Percentiles rank a stretch among this genome's conserved stretches.
phyloP scores from a whole-genome alignment of 768 basidiomycete species.

The Boletus rufocinnamomeus region DNA sequence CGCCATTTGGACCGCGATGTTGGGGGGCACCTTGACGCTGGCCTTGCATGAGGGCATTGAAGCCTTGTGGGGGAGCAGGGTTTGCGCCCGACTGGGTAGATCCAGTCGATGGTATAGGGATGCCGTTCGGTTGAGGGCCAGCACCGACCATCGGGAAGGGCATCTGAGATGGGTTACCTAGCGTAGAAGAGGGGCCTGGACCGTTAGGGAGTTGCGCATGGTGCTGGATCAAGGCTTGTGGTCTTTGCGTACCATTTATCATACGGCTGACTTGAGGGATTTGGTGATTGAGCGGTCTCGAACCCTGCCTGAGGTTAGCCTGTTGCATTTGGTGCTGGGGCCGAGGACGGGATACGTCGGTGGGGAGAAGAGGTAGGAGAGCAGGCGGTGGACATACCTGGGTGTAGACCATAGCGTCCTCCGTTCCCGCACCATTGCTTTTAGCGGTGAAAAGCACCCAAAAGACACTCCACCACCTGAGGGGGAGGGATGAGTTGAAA shows the following conservation, averaged over 20 bases:
- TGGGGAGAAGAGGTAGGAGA: slow-evolving; percentile 8
- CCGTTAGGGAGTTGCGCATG: slow-evolving; percentile 34
- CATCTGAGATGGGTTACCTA: slow-evolving; percentile 30
- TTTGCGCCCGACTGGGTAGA: slow-evolving; percentile 33
- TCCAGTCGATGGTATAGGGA: slow-evolving; percentile 34
- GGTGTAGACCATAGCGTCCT: slow-evolving; percentile 71
- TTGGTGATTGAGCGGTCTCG: slow-evolving; percentile 29
- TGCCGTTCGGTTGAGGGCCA: slow-evolving; percentile 48
- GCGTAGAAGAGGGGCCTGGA: slow-evolving; percentile 8
- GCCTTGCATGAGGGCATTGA: slow-evolving; percentile 36
- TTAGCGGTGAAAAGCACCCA: slow-evolving; percentile 86
- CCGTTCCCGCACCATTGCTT: slow-evolving; percentile 62
- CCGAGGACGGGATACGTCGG: slow-evolving; percentile 10
- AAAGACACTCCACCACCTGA: slow-evolving; percentile 88
- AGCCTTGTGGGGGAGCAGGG: slow-evolving; percentile 35
- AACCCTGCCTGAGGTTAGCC: slow-evolving; percentile 35
- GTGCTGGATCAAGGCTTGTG: slow-evolving; percentile 16
- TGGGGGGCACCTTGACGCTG: slow-evolving; percentile 37
- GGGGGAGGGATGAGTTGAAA: slow-evolving; percentile 2
- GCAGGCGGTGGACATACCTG: slow-evolving; percentile 48
- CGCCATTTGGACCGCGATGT: slow-evolving; percentile 49
- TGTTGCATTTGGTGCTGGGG: slow-evolving; percentile 40
- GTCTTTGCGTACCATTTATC: slow-evolving; percentile 37
- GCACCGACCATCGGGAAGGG: slow-evolving; percentile 31
- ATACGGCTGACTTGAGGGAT: slow-evolving; percentile 31